A percentile compares a stretch with the other conserved stretches of the same genome.
Evolutionary conservation across 768 basidiomycete species (phyloP).

Genomic region (Holtermannia corniformis): DNA sequence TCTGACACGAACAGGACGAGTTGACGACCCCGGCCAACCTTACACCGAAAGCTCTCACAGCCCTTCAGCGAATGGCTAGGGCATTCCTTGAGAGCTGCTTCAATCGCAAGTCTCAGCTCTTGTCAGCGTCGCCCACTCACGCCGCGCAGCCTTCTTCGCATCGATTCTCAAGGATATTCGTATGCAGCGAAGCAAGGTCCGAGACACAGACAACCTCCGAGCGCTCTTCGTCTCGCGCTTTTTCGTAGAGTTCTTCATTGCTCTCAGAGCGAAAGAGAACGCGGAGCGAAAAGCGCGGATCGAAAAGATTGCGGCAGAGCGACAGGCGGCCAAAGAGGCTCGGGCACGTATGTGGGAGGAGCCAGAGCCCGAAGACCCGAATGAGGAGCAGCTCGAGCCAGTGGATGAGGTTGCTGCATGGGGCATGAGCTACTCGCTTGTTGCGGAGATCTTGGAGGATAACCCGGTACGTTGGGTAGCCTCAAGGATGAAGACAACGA

Average conservation of each 20-base stretch:
- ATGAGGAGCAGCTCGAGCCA: slow-evolving; percentile 34
- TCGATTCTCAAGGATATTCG: slow-evolving; percentile 85
- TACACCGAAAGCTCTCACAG: slow-evolving; percentile 39
- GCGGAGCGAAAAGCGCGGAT: neutral
- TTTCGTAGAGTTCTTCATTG: slow-evolving; percentile 84
- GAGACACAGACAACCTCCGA: slow-evolving; percentile 88
- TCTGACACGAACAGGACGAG: slow-evolving; percentile 26
- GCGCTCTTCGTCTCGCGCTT: slow-evolving; percentile 79
- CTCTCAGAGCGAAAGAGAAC: slow-evolving; percentile 42
- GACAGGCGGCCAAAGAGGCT: slow-evolving; percentile 3
- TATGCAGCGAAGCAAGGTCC: slow-evolving; percentile 80
- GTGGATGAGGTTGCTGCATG: slow-evolving; percentile 2
- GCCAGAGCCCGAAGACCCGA: slow-evolving; percentile 6
- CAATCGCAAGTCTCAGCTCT: slow-evolving; percentile 56
- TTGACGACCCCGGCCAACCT: slow-evolving; percentile 21
- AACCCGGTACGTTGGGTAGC: slow-evolving; percentile 85
- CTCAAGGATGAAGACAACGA: slow-evolving; percentile 72
- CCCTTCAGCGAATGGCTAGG: slow-evolving; percentile 58
- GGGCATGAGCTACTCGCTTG: slow-evolving; percentile 38
- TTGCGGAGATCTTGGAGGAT: slow-evolving; percentile 77
- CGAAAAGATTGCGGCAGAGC: neutral
- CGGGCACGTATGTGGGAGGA: neutral
- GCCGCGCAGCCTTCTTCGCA: slow-evolving; percentile 65
- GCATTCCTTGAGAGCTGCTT: slow-evolving; percentile 75
- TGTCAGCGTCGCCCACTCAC: slow-evolving; percentile 5